phyloP scores from a whole-genome alignment of 164 flowering plant genomes.

The Vitis cinerea region DNA sequence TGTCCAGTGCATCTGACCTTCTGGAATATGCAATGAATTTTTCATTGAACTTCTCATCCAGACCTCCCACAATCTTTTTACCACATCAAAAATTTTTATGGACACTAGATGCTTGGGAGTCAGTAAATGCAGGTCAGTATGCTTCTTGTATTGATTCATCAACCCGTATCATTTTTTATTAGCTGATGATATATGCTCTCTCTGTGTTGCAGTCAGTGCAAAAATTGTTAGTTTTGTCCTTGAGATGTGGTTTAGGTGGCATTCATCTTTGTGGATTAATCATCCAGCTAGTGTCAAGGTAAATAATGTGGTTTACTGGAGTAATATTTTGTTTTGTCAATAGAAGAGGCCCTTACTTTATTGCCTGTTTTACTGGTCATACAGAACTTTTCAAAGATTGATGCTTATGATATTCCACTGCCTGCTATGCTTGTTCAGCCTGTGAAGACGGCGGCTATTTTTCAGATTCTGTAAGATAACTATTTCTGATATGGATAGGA shows the following conservation, averaged over 20 bases:
- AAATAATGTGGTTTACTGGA: neutral
- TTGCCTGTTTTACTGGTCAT: neutral
- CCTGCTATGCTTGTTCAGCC: conserved; percentile 61
- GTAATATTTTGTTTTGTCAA: neutral
- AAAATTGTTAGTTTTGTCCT: conserved; percentile 57
- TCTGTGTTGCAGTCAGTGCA: conserved; percentile 35
- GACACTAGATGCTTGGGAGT: conserved; percentile 63
- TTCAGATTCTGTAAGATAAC: conserved; percentile 53
- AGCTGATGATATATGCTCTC: neutral
- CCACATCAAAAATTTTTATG: conserved; percentile 76
- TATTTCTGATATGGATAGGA: neutral
- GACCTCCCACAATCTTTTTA: conserved; percentile 67
- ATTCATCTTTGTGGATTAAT: conserved; percentile 67
- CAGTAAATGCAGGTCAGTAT: conserved; percentile 52
- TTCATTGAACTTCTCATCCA: conserved; percentile 59
- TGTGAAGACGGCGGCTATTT: conserved; percentile 34
- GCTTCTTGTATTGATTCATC: neutral
- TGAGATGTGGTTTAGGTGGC: conserved; percentile 97
- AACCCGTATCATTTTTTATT: neutral
- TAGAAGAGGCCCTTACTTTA: neutral
- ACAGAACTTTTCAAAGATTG: conserved; percentile 34
- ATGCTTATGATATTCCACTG: conserved; percentile 17
- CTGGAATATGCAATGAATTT: conserved; percentile 47
- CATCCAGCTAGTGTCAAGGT: conserved; percentile 34
- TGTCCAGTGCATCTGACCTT: conserved; percentile 25